These are phyloP conservation scores for Hirsutella thompsonii DNA, from an alignment of 2,329 filamentous ascomycete species.

Conservation along the genomic window DNA sequence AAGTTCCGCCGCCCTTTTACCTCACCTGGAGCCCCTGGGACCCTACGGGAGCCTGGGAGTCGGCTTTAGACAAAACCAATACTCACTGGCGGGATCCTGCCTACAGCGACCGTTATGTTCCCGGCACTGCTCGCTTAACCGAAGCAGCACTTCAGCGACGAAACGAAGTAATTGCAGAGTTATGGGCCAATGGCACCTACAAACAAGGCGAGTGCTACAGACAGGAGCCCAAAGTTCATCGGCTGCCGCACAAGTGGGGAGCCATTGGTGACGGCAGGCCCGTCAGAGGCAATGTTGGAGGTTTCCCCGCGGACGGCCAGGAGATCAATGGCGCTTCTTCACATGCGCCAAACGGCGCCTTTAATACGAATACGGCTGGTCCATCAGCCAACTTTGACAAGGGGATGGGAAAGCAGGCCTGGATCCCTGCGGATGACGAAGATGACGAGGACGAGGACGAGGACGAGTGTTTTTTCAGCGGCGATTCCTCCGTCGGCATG, in stretches of 20 bases:
- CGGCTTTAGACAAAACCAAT: not conserved
- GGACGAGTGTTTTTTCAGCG: no score
- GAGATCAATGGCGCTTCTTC: not conserved
- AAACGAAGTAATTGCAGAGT: slow-evolving; percentile 15
- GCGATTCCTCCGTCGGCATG: not conserved
- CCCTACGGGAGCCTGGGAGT: not conserved
- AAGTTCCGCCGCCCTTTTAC: not conserved
- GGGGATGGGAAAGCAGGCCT: no score
- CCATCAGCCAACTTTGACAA: no score
- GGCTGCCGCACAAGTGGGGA: slow-evolving; percentile 8
- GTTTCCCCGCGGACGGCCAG: not conserved
- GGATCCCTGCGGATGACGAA: not conserved
- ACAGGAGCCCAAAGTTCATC: slow-evolving; percentile 16
- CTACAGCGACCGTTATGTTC: not conserved
- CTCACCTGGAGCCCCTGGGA: not conserved
- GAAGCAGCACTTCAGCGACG: slow-evolving; percentile 5
- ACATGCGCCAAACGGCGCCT: no score
- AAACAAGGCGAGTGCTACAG: slow-evolving; percentile 19
- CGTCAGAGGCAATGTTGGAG: not conserved
- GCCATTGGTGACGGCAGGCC: not conserved
- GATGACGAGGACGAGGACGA: no score
- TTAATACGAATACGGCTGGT: no score
- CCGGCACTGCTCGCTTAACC: slow-evolving; percentile 1
- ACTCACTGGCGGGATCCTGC: not conserved
- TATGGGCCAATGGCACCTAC: slow-evolving; percentile 20